Base-by-base conservation (phyloP, 257 asterid genomes). In the Galeopsis tetrahit region DNA sequence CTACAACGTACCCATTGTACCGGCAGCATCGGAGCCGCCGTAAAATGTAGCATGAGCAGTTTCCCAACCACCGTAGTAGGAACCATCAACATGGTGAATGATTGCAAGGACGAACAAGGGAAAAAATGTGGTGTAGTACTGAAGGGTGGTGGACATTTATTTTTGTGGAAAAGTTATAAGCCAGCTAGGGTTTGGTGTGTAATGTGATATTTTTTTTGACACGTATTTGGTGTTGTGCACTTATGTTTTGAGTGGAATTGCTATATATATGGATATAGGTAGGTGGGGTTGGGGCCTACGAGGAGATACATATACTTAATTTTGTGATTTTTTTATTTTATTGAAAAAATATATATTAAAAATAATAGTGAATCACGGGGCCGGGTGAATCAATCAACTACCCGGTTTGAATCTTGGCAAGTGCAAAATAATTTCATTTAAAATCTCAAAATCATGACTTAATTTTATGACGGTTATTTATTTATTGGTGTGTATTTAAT, bases 11-110 rank as follows among this genome's bases (percentile, higher is more conserved):
- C 93, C 94, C 89, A 88, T 84, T 6, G 94, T 85, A 59, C 94
- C 89, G 2, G 89, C 36, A 58, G 93, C 93, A 42, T 87, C 90
- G 14, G 83, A 70, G 53, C 93, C 93, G 0, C 93, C 93, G 46
- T 83, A 87, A 64, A 87, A 87, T n/a, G 90, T 87, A 40, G 93
- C 93, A 53, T 83, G 86, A 38, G 89, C 93, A 3, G 64, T 68
- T 32, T 81, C 76, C 88, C 88, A 87, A 13, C 74, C 87, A 2
- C 79, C 82, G 33, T 42, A 40, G 33, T 42, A 40, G 55, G 33
- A 13, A 6, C 55, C 75, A 15, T 17, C 58, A 38, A 49, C 72
- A 14, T 10, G 63, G 68, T 51, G 75, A 52, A 21, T 21, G 28
- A 46, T 56, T 31, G 74, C n/a, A n/a, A 62, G 4, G 66, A 55